These are phyloP conservation scores for Pelargonium fulgidum DNA, from an alignment of 441 rosid genomes.

Conservation along the genomic window DNA sequence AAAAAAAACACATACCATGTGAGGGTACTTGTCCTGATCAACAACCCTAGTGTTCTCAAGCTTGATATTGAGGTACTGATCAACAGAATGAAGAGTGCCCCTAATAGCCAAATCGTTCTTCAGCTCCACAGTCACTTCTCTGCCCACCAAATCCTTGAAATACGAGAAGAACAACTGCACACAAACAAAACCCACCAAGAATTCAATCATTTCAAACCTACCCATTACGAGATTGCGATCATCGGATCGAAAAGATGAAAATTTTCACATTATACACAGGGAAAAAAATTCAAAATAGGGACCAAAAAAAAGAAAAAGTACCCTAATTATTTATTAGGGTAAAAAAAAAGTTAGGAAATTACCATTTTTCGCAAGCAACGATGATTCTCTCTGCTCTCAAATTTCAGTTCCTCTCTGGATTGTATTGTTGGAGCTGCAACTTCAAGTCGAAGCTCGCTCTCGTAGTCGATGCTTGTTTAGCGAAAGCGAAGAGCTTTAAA, in stretches of 20 bases:
- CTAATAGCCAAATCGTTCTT: constrained; percentile 96
- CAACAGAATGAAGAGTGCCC: constrained; percentile 98
- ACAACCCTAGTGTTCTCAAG: constrained; percentile 98
- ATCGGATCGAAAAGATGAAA: background rate
- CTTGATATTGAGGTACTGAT: constrained; percentile 97
- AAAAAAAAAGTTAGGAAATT: background rate
- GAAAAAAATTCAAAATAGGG: background rate
- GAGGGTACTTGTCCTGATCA: constrained; percentile 97
- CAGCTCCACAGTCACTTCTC: constrained; percentile 96
- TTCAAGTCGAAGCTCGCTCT: background rate
- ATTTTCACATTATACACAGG: background rate
- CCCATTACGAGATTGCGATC: background rate
- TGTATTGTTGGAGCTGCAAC: background rate
- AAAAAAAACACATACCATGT: constrained; percentile 53
- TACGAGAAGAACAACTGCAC: constrained; percentile 94
- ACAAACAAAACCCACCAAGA: constrained; percentile 6
- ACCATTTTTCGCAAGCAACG: background rate
- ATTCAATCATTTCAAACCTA: background rate
- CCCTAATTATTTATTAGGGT: background rate
- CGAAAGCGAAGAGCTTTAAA: background rate
- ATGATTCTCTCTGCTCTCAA: background rate
- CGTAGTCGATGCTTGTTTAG: background rate
- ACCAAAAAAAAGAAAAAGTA: background rate
- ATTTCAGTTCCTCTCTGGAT: too few species aligned
- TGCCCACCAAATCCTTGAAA: constrained; percentile 97